Evolutionary conservation across 257 asterid species (phyloP), one percentile per base, ranked within the genome.

Genomic region (Gentiana macrophylla): DNA sequence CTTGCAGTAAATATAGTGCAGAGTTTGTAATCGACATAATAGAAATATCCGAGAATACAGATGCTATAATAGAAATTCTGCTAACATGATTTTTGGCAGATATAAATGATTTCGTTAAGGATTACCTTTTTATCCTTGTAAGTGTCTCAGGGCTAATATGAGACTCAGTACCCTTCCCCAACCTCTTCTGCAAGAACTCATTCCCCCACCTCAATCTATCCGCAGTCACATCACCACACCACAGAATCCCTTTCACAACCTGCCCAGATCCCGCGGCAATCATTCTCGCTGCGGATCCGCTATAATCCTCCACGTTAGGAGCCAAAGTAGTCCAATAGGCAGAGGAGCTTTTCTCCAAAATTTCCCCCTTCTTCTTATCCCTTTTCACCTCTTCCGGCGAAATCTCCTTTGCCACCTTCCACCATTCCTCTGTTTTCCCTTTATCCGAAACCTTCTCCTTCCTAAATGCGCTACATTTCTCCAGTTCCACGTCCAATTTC

Each of bases 261-360:
- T 81, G 98, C 32, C 97, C 98, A 2, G 95, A 1, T 97, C 47
- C 93, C 3, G 84, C 77, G 0, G 97, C 98, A 3, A 91, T 87
- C 86, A 81, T 35, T 77, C 79, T 75, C 12, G 94, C 90, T 0
- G 68, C 57, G 2, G 89, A 62, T 15, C 80, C 70, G 44, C 92
- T 81, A 37, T 91, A 91, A 64, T 91, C 97, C 92, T 91, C 98
- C 50, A 91, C 96, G 37, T 87, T 87, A 4, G 98, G 98, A 4
- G 98, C 98, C 53, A 91, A 54, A 24, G 94, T 81, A 0, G 96
- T 87, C 98, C 98, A 91, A 53, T 86, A 90, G 0, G 94, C 98
- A 12, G 90, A 69, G 11, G 96, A 87, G 49, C 84, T 84, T 74
- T 65, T 74, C 82, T 89, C 97, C 80, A 81, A 68, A 70, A 74